Conservation (phyloP, 441 rosid genomes). For the Bocquillonia castaneifolia region DNA sequence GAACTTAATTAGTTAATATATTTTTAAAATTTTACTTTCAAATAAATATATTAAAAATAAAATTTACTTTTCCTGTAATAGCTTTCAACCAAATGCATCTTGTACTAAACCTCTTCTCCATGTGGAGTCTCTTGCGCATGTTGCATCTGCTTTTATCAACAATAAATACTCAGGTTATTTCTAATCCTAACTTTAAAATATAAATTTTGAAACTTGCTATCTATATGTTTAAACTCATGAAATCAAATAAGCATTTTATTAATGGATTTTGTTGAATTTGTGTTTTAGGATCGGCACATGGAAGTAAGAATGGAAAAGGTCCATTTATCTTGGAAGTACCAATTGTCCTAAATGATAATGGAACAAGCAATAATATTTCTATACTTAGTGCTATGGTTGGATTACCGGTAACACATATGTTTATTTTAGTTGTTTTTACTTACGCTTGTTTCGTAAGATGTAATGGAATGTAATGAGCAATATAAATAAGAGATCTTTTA, state of each 20-base stretch:
- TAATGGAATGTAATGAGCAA: too few species aligned
- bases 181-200: background rate
- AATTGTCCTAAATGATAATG: slow-evolving; percentile 33
- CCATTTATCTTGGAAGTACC: slow-evolving; percentile 39
- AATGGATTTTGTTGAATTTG: background rate
- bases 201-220: too few species aligned
- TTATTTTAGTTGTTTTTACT: background rate
- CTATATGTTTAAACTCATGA: too few species aligned
- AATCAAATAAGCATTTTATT: too few species aligned
- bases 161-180: slow-evolving; percentile 39
- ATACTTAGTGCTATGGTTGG: slow-evolving; percentile 74
- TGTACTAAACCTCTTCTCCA: slow-evolving; percentile 38
- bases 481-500: too few species aligned
- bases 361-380: slow-evolving; percentile 43
- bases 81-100: slow-evolving; percentile 42
- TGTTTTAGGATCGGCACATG: slow-evolving; percentile 55
- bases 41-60: too few species aligned
- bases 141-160: slow-evolving; percentile 59
- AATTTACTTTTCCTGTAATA: slow-evolving; percentile 17
- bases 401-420: slow-evolving; percentile 45
- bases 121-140: slow-evolving; percentile 56
- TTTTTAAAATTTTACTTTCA: background rate
- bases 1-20: background rate
- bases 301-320: slow-evolving; percentile 28
- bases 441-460: too few species aligned